phyloP scores from a whole-genome alignment of 192 early-diverging fungal genomes.

The Rhizoclosmatium globosum region DNA sequence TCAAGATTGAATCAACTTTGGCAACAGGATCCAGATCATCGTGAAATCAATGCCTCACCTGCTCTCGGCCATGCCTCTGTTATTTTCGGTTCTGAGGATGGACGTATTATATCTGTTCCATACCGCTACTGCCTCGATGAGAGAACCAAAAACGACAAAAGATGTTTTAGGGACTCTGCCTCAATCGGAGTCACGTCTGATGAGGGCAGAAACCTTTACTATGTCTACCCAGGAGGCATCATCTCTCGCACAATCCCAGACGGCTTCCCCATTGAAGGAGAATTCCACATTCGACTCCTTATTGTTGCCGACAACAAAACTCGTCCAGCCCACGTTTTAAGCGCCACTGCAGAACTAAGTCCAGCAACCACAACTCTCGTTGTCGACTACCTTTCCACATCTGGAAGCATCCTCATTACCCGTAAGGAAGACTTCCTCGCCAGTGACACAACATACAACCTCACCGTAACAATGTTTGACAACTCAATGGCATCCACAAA shows the following conservation, averaged over 20 bases:
- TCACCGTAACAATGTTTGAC: constrained; percentile 33
- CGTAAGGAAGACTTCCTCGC: background rate
- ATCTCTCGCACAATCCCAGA: constrained; percentile 14
- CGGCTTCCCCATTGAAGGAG: constrained; percentile 6
- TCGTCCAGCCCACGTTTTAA: constrained; percentile 17
- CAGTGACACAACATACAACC: constrained; percentile 19
- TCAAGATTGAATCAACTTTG: background rate
- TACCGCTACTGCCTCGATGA: constrained; percentile 30
- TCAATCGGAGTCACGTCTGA: background rate
- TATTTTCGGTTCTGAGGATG: constrained; percentile 33
- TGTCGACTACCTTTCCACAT: constrained; percentile 26
- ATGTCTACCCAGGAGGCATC: constrained; percentile 28
- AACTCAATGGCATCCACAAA: constrained; percentile 24
- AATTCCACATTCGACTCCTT: constrained; percentile 22
- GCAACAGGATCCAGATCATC: constrained; percentile 28
- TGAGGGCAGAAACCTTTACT: constrained; percentile 29
- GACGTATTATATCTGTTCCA: constrained; percentile 30
- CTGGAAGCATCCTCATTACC: constrained; percentile 14
- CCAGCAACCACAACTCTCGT: background rate
- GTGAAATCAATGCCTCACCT: constrained; percentile 36
- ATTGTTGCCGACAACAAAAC: constrained; percentile 35
- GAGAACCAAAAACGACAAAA: constrained; percentile 4
- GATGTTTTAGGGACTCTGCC: constrained; percentile 5
- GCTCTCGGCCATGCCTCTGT: constrained; percentile 27
- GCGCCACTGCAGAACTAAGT: constrained; percentile 16